These are phyloP conservation scores for Solanum hybrid DNA, from an alignment of 305 asterid genomes.

Conservation along the genomic window DNA sequence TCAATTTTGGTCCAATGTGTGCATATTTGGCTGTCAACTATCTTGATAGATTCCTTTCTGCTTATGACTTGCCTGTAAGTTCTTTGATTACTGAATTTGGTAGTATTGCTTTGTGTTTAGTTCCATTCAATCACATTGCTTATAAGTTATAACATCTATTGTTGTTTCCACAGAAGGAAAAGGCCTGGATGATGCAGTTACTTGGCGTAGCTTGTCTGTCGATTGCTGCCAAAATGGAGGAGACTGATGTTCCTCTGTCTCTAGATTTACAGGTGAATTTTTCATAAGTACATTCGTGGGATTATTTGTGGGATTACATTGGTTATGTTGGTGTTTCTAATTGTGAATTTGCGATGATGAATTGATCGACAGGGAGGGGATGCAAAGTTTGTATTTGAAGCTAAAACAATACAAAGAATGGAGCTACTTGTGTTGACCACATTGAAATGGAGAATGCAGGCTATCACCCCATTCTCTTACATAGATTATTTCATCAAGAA, in stretches of 20 bases:
- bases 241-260: slow-evolving; percentile 48
- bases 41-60: slow-evolving; percentile 70
- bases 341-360: neutral
- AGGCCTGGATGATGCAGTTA: slow-evolving; percentile 55
- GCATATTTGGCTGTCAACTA: slow-evolving; percentile 55
- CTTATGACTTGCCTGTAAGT: slow-evolving; percentile 58
- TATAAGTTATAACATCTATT: neutral
- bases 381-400: slow-evolving; percentile 38
- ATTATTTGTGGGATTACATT: neutral
- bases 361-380: slow-evolving; percentile 32
- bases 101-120: neutral
- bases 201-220: slow-evolving; percentile 68
- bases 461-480: slow-evolving; percentile 58
- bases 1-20: slow-evolving; percentile 56
- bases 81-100: neutral
- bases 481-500: slow-evolving; percentile 51
- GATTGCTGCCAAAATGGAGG: slow-evolving; percentile 75
- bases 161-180: slow-evolving; percentile 27
- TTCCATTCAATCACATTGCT: neutral
- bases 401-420: slow-evolving; percentile 57
- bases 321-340: neutral
- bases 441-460: slow-evolving; percentile 60
- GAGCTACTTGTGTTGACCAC: slow-evolving; percentile 53
- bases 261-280: slow-evolving; percentile 58
- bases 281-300: neutral